A percentile compares a stretch with the other conserved stretches of the same genome.
Evolutionary conservation across 2,329 filamentous ascomycete species (phyloP).

Genomic region (Colletotrichum viniferum): DNA sequence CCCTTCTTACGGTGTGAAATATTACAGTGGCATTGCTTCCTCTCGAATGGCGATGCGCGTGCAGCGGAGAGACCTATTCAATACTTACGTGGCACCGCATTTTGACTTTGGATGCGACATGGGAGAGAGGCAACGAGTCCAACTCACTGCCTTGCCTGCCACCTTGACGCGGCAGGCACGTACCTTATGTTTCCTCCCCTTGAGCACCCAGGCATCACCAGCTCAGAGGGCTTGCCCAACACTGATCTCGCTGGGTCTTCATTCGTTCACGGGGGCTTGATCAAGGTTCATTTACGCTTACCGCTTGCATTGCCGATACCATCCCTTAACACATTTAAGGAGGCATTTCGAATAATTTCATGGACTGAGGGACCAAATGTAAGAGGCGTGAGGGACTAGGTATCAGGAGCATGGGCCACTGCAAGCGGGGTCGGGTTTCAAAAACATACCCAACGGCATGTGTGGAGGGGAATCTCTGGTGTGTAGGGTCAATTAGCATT

Average conservation of each 20-base stretch:
- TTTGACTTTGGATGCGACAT: neutral
- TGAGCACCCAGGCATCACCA: neutral
- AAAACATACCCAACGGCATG: neutral
- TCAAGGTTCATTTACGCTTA: neutral
- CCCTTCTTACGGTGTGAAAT: neutral
- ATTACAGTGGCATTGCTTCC: neutral
- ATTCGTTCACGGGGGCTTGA: neutral
- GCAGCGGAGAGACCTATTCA: neutral
- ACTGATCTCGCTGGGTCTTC: neutral
- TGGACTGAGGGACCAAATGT: neutral
- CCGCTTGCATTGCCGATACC: neutral
- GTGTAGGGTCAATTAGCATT: neutral
- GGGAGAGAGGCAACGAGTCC: neutral
- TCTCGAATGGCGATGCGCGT: neutral
- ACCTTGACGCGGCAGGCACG: neutral
- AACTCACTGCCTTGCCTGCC: neutral
- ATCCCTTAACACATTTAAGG: neutral
- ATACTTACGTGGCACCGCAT: neutral
- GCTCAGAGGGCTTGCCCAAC: neutral
- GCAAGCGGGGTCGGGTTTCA: neutral
- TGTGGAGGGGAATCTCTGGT: neutral
- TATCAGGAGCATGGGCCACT: neutral
- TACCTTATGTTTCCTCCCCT: neutral
- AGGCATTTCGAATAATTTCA: neutral
- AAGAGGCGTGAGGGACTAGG: neutral